Evolutionary conservation across 805 yeast genomes (phyloP).

Genomic region (Candida odintsovae): DNA sequence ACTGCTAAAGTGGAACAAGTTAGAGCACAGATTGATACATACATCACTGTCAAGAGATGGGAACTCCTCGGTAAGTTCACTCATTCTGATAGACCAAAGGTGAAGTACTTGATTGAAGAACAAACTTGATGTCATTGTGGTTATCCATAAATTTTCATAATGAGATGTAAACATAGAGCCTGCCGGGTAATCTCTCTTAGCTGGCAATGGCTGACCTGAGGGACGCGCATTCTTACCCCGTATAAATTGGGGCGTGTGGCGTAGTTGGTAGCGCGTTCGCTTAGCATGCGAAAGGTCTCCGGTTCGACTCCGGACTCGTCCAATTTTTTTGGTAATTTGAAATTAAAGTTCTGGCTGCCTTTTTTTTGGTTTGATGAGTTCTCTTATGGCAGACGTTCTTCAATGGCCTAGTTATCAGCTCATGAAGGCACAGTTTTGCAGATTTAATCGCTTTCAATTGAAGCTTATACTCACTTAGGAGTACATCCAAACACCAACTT

Average conservation of each 20-base stretch:
- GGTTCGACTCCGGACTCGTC: slow-evolving; percentile 77
- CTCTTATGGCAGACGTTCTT: too few species aligned
- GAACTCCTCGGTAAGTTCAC: slow-evolving; percentile 16
- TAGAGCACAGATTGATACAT: slow-evolving; percentile 2
- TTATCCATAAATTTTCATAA: background rate
- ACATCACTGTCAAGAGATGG: slow-evolving; percentile 16
- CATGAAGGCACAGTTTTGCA: too few species aligned
- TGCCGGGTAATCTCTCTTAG: background rate
- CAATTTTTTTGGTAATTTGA: slow-evolving; percentile 29
- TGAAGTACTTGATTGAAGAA: background rate
- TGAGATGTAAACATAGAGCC: background rate
- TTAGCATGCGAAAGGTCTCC: slow-evolving; percentile 76
- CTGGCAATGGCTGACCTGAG: background rate
- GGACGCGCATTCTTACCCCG: background rate
- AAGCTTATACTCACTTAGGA: background rate
- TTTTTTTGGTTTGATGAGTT: too few species aligned
- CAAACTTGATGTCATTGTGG: background rate
- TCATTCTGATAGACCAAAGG: slow-evolving; percentile 6
- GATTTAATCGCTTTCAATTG: background rate
- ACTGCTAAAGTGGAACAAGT: too few species aligned
- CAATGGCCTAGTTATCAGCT: too few species aligned
- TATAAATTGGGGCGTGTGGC: slow-evolving; percentile 57
- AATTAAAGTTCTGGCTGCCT: too few species aligned
- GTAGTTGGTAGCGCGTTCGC: slow-evolving; percentile 81
- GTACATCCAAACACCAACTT: background rate